A percentile compares a stretch with the other conserved stretches of the same genome.
Evolutionary conservation across 2,329 filamentous ascomycete genomes (phyloP).

Genomic region (Sporothrix pallida): DNA sequence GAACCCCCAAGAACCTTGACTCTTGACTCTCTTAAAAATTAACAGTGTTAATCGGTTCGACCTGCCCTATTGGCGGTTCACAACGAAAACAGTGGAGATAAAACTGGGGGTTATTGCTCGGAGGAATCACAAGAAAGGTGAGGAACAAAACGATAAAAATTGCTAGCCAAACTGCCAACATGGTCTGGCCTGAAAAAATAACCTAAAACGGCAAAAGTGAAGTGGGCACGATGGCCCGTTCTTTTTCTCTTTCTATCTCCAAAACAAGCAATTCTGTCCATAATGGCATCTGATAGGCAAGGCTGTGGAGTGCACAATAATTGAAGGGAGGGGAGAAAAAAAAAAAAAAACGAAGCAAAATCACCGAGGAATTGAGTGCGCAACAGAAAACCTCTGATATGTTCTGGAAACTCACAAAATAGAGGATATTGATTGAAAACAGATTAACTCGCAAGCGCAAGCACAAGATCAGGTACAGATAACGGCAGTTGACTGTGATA

Average conservation of each 20-base stretch:
- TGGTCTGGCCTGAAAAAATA: not conserved
- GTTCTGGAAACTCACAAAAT: too few species aligned
- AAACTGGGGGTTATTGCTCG: not conserved
- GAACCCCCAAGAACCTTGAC: too few species aligned
- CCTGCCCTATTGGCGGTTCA: conserved; percentile 9
- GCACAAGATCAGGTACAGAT: too few species aligned
- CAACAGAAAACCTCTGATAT: not conserved
- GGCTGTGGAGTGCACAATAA: not conserved
- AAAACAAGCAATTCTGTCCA: conserved; percentile 5
- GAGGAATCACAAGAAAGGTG: not conserved
- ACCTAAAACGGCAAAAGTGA: not conserved
- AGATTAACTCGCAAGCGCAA: too few species aligned
- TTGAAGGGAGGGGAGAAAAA: not conserved
- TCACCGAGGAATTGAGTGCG: not conserved
- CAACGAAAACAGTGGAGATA: not conserved
- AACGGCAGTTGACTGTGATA: too few species aligned
- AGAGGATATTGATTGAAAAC: too few species aligned
- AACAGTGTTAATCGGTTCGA: not conserved
- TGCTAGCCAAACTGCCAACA: too few species aligned
- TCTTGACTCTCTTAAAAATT: too few species aligned
- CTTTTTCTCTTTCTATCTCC: not conserved
- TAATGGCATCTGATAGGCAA: conserved; percentile 9
- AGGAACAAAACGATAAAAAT: too few species aligned
- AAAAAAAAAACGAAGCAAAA: not conserved
- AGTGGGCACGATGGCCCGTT: conserved; percentile 11